Evolutionary conservation across 164 flowering plant species (phyloP), one percentile per base, ranked within the genome.

Genomic region (Taxillus chinensis): DNA sequence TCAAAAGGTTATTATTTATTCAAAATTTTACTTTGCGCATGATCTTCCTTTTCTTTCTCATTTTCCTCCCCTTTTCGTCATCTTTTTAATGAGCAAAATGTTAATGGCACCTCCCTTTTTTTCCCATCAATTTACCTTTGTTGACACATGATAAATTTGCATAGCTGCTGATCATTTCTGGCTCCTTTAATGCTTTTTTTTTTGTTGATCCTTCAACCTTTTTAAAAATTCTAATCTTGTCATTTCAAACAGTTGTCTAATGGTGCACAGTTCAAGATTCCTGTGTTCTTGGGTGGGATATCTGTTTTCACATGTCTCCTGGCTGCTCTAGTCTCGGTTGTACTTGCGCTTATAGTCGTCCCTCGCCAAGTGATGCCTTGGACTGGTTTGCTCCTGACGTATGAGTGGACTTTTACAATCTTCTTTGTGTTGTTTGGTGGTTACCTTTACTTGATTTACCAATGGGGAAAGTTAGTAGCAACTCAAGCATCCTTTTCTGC

Each of bases 281-380:
- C 98, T 60, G 64, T 67, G 10, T 82, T 71, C 68, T 72, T 93
- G 71, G 97, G 95, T 58, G 88, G 84, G 50, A 42, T 76, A 9
- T 90, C 99, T 48, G 65, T 90, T 46, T 60, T 77, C 5, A 66
- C 75, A 45, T 93, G 96, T 69, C 83, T 93, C 64, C 45, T 72
- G 57, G 76, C 83, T 74, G 90, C 78, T 65, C 17, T 78, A 45
- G 74, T 81, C 7, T 74, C 99, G 43, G 72, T 90, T 63, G 89
- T 66, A 43, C 54, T 84, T 62, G 71, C 90, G 62, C 70, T 93
- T 67, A 61, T 80, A 38, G 70, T 93, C 68, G 88, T 93, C 54
- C 99, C 99, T 51, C 82, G 86, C 9, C 99, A 93, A 79, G 90
- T 89, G 62, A 83, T 75, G 83, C 99, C 99, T 62, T 93, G 96